These are phyloP conservation scores for Diversispora eburnea DNA, from an alignment of 192 early-diverging fungal genomes.

Conservation along the genomic window DNA sequence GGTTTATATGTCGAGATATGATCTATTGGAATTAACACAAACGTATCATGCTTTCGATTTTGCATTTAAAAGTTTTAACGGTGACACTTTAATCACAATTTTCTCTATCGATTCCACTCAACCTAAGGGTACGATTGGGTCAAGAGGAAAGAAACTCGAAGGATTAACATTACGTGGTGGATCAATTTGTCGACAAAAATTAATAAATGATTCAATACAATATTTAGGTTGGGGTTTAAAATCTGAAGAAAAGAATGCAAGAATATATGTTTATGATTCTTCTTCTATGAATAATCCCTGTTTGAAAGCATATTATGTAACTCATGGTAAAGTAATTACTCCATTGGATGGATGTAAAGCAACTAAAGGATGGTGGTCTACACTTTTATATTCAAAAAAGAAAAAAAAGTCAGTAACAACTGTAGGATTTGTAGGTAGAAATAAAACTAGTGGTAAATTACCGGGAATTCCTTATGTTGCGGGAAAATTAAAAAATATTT, in stretches of 20 bases:
- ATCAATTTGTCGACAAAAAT: not conserved
- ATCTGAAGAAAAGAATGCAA: conserved; percentile 10
- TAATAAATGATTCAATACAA: conserved; percentile 7
- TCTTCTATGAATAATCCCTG: not conserved
- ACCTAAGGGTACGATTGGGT: not conserved
- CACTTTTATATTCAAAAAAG: not conserved
- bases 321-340: not conserved
- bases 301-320: conserved; percentile 1
- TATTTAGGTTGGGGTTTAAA: conserved; percentile 1
- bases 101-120: not conserved
- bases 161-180: conserved; percentile 17
- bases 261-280: conserved; percentile 18
- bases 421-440: not conserved
- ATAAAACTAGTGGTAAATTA: not conserved
- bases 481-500: not conserved
- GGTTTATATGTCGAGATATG: conserved; percentile 13
- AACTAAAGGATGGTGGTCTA: conserved; percentile 13
- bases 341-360: not conserved
- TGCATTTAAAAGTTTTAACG: not conserved
- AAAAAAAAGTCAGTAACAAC: not conserved
- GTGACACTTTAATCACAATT: not conserved
- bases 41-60: conserved; percentile 14
- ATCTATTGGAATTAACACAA: conserved; percentile 8
- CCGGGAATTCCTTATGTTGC: not conserved
- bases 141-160: not conserved